These are phyloP conservation scores for Colletotrichum echinochloae DNA, from an alignment of 2,329 filamentous ascomycete species.

Conservation along the genomic window DNA sequence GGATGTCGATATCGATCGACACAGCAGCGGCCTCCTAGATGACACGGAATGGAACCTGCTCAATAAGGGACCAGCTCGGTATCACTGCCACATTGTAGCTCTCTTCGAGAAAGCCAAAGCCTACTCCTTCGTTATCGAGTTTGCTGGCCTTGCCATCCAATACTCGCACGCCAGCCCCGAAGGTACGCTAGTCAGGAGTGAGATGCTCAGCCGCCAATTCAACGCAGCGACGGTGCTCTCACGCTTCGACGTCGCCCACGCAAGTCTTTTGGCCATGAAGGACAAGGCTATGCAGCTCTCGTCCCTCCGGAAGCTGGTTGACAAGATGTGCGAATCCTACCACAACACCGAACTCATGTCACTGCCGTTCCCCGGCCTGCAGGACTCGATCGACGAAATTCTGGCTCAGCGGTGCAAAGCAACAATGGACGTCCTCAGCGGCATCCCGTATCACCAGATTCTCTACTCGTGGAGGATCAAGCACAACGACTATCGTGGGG, in stretches of 20 bases:
- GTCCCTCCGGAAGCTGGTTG: constrained; percentile 76
- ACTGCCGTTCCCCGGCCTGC: constrained; percentile 83
- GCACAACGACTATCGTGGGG: constrained; percentile 87
- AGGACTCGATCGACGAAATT: constrained; percentile 82
- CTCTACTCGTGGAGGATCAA: constrained; percentile 92
- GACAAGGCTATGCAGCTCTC: constrained; percentile 78
- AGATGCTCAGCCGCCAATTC: constrained; percentile 87
- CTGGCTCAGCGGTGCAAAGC: constrained; percentile 78
- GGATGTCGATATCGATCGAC: constrained; percentile 61
- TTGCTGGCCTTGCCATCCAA: constrained; percentile 80
- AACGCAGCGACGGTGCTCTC: constrained; percentile 82
- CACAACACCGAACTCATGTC: constrained; percentile 76
- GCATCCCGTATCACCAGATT: constrained; percentile 85
- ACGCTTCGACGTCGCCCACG: constrained; percentile 86
- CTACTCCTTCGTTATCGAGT: constrained; percentile 86
- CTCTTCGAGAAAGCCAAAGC: constrained; percentile 84
- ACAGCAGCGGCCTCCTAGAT: constrained; percentile 76
- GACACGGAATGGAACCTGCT: constrained; percentile 78
- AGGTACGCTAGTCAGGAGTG: constrained; percentile 64
- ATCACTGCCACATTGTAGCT: constrained; percentile 86
- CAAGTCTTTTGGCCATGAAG: constrained; percentile 78
- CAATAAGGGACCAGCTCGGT: constrained; percentile 81
- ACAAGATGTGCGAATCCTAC: constrained; percentile 75
- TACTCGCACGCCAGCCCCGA: constrained; percentile 59
- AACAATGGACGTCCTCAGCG: constrained; percentile 72